These are phyloP conservation scores for Cystobasidium pallidum DNA, from an alignment of 1,284 basidiomycete species.

Conservation along the genomic window DNA sequence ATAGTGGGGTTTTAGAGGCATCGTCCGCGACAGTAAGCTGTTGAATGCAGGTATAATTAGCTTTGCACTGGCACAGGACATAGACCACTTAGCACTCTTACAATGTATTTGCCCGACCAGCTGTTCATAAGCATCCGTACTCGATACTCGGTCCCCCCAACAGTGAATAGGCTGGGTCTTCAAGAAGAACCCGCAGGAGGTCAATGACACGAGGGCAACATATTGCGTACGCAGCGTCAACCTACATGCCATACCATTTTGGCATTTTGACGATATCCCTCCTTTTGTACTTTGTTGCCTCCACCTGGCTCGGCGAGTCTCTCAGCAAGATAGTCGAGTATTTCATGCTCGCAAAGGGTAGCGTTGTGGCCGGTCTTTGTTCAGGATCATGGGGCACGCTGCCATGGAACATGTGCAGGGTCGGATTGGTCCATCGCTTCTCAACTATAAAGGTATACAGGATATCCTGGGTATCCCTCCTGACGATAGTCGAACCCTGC, in stretches of 20 bases:
- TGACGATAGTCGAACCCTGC: neutral
- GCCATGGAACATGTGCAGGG: neutral
- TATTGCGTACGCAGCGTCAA: too few relatives aligned
- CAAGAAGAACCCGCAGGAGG: neutral
- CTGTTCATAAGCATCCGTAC: conserved; percentile 4
- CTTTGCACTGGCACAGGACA: neutral
- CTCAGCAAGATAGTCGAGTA: neutral
- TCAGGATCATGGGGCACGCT: conserved; percentile 1
- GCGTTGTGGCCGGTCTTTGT: neutral
- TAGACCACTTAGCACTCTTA: neutral
- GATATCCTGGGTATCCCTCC: neutral
- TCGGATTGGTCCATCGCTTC: neutral
- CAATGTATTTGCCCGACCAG: conserved; percentile 19
- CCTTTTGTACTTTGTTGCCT: neutral
- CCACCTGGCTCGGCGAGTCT: neutral
- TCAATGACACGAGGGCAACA: neutral
- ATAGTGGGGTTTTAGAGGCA: neutral
- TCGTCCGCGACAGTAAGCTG: conserved; percentile 14
- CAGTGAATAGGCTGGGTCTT: neutral
- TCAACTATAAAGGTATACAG: conserved; percentile 6
- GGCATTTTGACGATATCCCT: neutral
- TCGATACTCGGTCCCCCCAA: conserved; percentile 9
- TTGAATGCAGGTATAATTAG: neutral
- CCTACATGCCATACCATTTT: neutral
- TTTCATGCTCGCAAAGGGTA: conserved; percentile 2